phyloP scores from a whole-genome alignment of 257 asterid species.

The Lantana camara region DNA sequence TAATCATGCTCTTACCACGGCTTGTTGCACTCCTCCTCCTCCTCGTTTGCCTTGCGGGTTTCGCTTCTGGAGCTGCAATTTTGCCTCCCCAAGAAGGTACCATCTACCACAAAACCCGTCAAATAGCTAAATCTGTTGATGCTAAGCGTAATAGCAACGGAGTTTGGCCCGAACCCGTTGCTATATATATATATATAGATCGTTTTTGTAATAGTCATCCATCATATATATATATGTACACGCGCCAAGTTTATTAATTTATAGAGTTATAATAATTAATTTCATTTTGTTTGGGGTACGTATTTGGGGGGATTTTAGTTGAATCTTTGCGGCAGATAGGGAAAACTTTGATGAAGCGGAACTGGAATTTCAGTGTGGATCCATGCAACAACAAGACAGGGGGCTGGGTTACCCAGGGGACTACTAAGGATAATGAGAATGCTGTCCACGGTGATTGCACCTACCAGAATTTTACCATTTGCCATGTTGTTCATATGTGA shows the following conservation, averaged over 20 bases:
- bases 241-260: too few species aligned
- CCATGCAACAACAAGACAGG: constrained; percentile 52
- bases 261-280: too few species aligned
- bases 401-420: constrained; percentile 42
- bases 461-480: constrained; percentile 34
- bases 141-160: too few species aligned
- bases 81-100: constrained; percentile 49
- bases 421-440: constrained; percentile 31
- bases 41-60: constrained; percentile 21
- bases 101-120: too few species aligned
- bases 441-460: constrained; percentile 50
- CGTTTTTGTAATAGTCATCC: too few species aligned
- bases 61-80: constrained; percentile 36
- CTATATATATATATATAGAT: too few species aligned
- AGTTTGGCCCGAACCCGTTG: too few species aligned
- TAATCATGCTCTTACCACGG: constrained; percentile 23
- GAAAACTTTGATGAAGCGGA: constrained; percentile 42
- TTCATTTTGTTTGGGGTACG: background rate
- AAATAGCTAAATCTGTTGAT: too few species aligned
- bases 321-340: constrained; percentile 46
- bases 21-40: constrained; percentile 19
- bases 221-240: too few species aligned
- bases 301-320: constrained; percentile 33
- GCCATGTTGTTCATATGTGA: constrained; percentile 66
- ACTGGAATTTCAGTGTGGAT: constrained; percentile 61